Conservation (phyloP, 176 grass and related monocot species). For the Musa itinerans region DNA sequence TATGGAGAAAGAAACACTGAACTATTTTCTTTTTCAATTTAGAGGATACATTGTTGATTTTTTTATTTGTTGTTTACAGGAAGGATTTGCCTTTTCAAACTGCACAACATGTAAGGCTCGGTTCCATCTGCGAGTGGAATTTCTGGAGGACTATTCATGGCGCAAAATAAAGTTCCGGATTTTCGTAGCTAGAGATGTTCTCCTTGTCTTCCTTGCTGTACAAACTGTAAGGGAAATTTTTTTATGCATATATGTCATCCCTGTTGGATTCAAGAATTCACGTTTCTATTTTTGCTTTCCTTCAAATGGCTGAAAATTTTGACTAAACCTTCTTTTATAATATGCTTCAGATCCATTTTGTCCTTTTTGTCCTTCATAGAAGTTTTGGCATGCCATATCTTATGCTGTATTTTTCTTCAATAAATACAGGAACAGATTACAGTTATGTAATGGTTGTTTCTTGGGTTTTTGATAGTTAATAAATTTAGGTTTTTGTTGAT, state of each 20-base stretch:
- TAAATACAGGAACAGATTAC: neutral
- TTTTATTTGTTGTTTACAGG: conserved; percentile 31
- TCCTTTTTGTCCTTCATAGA: neutral
- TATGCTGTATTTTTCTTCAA: neutral
- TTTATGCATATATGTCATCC: neutral
- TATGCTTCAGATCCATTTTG: neutral
- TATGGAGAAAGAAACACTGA: neutral
- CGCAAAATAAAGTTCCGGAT: conserved; percentile 94
- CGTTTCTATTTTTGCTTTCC: neutral
- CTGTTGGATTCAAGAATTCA: neutral
- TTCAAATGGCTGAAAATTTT: neutral
- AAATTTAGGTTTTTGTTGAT: neutral
- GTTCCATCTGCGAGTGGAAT: conserved; percentile 82
- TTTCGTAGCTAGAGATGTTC: conserved; percentile 88
- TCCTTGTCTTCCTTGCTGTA: conserved; percentile 81
- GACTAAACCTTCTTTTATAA: neutral
- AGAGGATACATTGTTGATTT: neutral
- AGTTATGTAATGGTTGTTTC: neutral
- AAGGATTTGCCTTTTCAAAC: conserved; percentile 95
- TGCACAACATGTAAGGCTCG: conserved; percentile 97
- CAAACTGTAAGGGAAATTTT: conserved; percentile 63
- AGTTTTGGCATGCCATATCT: neutral
- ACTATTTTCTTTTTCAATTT: neutral
- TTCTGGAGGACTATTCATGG: conserved; percentile 90
- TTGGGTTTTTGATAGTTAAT: neutral